Evolutionary conservation across 306 rosid species (phyloP).

Genomic region (Hippophae tibetana): DNA sequence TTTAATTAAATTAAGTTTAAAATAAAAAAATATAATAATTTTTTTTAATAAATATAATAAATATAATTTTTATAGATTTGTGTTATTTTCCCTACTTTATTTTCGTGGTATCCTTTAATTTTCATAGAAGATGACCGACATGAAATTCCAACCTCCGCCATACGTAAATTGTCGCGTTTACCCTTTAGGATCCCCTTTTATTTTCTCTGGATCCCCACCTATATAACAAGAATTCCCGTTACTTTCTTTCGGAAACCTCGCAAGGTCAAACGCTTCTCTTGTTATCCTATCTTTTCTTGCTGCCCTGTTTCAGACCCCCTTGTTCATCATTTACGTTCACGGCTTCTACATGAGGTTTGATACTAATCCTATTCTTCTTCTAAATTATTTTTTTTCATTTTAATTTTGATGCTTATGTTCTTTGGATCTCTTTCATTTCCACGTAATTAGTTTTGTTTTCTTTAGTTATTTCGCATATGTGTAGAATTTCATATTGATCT

Average conservation of each 20-base stretch:
- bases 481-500: too few relatives aligned
- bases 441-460: too few relatives aligned
- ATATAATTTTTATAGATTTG: too few relatives aligned
- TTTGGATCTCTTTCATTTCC: too few relatives aligned
- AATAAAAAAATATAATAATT: too few relatives aligned
- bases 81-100: too few relatives aligned
- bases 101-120: too few relatives aligned
- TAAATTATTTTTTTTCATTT: background rate
- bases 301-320: background rate
- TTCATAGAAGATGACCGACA: too few relatives aligned
- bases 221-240: background rate
- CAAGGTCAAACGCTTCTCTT: background rate
- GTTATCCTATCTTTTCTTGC: background rate
- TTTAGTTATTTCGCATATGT: too few relatives aligned
- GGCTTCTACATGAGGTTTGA: conserved; percentile 21
- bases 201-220: conserved; percentile 2
- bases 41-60: too few relatives aligned
- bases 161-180: background rate
- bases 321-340: background rate
- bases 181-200: conserved; percentile 1
- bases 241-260: conserved; percentile 9
- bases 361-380: conserved; percentile 2
- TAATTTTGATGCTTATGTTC: too few relatives aligned
- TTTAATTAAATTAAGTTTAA: too few relatives aligned
- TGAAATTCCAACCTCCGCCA: background rate